Evolutionary conservation across 2,329 filamentous ascomycete species (phyloP), one percentile per base, ranked within the genome.

Genomic region (Colletotrichum liaoningense): DNA sequence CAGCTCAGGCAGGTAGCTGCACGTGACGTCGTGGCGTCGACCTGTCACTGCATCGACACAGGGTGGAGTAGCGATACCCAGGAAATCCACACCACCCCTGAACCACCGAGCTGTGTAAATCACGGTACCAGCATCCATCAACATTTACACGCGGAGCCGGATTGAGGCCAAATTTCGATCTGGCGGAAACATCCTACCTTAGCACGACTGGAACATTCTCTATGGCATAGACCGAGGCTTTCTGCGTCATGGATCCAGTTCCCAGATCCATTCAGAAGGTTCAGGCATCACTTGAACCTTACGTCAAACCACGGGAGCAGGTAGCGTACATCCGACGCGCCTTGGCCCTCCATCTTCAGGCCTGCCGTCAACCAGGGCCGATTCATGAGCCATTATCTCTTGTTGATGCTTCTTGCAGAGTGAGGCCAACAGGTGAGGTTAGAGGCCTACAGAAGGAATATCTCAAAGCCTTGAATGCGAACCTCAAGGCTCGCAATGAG

Each of bases 271-370:
- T 85, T 16, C 78, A 82, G 60, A 80, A 80, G 42, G 79, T 88
- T 42, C 84, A 86, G 67, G 80, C 82, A 54, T 81, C 80, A 22
- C 83, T 93, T 26, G 81, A 84, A 42, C 86, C 88, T 5, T 90
- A 86, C 73, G 83, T 92, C 69, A 89, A 88, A 64, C 85, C 88
- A 33, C 86, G 89, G 30, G 89, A 91, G 70, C 88, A 92, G 76
- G 85, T 87, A 62, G 83, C 86, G 46, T 87, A 88, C 59, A 88
- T 92, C 69, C 85, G 89, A 74, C 88, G 87, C 63, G 82, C 91
- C 35, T 78, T 91, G 58, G 85, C 88, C 55, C 84, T 88, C 24
- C 86, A 91, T 75, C 81, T 93, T 5, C 85, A 85, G 33, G 84
- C 86, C 26, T 86, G 83, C 75, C 78, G 88, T 22, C 81, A 85